Evolutionary conservation across 176 grass and related monocot genomes (phyloP).

Genomic region (Carex kokanica): DNA sequence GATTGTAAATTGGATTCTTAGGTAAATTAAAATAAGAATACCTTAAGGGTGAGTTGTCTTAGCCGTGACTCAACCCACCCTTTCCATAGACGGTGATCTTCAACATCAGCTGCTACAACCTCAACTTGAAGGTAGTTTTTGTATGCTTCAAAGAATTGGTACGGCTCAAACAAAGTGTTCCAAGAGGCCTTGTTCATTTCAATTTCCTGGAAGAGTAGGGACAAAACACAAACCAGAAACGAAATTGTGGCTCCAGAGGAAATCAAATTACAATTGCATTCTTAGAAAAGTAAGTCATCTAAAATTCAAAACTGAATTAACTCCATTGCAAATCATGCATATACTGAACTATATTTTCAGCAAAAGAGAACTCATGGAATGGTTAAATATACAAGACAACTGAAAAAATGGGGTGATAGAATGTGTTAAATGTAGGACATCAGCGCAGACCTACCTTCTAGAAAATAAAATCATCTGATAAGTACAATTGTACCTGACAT

Average conservation of each 20-base stretch:
- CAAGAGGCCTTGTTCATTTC: constrained; percentile 80
- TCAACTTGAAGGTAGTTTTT: constrained; percentile 99
- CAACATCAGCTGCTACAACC: constrained; percentile 61
- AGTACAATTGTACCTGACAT: constrained; percentile 53
- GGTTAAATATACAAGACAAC: neutral
- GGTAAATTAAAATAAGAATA: constrained; percentile 21
- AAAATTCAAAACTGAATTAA: neutral
- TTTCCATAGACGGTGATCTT: constrained; percentile 94
- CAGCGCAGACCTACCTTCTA: neutral
- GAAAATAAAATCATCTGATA: neutral
- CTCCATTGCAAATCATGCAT: constrained; percentile 14
- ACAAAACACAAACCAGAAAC: constrained; percentile 33
- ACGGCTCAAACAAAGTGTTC: constrained; percentile 72
- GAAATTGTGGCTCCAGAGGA: constrained; percentile 25
- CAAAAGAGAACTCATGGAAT: neutral
- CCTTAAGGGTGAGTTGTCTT: constrained; percentile 92
- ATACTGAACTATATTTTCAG: constrained; percentile 19
- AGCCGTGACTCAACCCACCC: constrained; percentile 95
- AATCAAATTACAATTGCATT: constrained; percentile 4
- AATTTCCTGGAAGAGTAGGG: constrained; percentile 59
- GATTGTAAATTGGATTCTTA: neutral
- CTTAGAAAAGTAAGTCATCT: neutral
- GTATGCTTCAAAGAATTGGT: constrained; percentile 82
- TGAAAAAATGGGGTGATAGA: neutral
- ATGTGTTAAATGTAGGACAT: neutral